Percentiles rank a stretch among this genome's conserved stretches.
These are phyloP conservation scores for Fusarium brevicatenulatum DNA, from an alignment of 2,329 filamentous ascomycete genomes.

Conservation along the genomic window DNA sequence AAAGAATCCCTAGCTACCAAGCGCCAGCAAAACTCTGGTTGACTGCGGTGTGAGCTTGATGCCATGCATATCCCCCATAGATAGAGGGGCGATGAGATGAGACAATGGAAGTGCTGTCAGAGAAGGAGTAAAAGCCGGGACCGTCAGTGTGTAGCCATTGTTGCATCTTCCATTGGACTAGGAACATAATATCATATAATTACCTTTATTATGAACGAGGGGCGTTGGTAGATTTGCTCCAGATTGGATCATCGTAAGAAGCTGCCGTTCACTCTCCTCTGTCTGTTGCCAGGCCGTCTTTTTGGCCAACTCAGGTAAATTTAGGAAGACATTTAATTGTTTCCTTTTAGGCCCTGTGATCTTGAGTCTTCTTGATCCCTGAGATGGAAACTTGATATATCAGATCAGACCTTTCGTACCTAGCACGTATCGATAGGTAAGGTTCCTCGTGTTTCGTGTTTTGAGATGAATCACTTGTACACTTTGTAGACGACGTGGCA, in stretches of 20 bases:
- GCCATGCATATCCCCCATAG: conserved; percentile 2
- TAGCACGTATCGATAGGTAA: conserved; percentile 6
- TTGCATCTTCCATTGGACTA: conserved; percentile 3
- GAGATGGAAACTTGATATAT: not conserved
- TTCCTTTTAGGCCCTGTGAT: not conserved
- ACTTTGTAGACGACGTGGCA: conserved; percentile 36
- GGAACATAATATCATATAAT: not conserved
- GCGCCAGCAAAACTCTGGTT: conserved; percentile 15
- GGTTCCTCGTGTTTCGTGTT: conserved; percentile 21
- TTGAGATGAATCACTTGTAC: conserved; percentile 20
- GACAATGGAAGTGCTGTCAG: conserved; percentile 15
- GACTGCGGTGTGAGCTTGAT: conserved; percentile 8
- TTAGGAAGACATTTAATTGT: not conserved
- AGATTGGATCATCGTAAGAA: not conserved
- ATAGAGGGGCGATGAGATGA: conserved; percentile 18
- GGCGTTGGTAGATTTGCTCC: not conserved
- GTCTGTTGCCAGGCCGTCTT: not conserved
- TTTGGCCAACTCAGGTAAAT: not conserved
- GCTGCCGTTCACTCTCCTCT: not conserved
- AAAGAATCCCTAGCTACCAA: not conserved
- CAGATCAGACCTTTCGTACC: not conserved
- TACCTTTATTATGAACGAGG: not conserved
- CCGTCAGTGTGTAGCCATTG: conserved; percentile 13
- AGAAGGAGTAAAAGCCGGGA: conserved; percentile 13
- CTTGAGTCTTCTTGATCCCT: not conserved